Evolutionary conservation across 2,329 filamentous ascomycete genomes (phyloP).

Genomic region (Botrytis fabae): DNA sequence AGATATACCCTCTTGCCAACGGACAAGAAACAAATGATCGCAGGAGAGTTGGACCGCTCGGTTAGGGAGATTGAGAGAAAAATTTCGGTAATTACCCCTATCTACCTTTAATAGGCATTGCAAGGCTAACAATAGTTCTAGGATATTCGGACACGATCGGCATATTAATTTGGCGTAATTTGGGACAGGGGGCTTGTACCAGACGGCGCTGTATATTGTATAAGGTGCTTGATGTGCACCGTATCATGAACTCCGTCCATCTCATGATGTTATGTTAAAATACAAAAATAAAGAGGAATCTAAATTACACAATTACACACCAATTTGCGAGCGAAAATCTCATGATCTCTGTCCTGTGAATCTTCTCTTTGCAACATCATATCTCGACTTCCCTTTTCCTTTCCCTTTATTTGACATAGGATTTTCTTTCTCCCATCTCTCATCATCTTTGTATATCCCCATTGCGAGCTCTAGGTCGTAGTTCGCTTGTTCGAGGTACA

Average conservation of each 20-base stretch:
- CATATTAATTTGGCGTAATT: constrained; percentile 44
- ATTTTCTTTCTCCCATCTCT: constrained; percentile 72
- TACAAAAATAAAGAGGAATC: constrained; percentile 2
- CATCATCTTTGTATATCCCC: constrained; percentile 66
- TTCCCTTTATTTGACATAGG: constrained; percentile 53
- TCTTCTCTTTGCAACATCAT: constrained; percentile 38
- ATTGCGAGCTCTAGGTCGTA: constrained; percentile 68
- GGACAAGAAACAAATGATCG: constrained; percentile 94
- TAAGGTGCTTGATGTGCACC: constrained; percentile 39
- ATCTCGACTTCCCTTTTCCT: constrained; percentile 44
- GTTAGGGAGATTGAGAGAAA: constrained; percentile 94
- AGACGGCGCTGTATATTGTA: constrained; percentile 68
- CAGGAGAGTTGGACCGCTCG: constrained; percentile 85
- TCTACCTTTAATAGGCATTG: not conserved
- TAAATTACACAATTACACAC: not conserved
- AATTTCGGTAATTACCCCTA: constrained; percentile 62
- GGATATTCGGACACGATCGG: constrained; percentile 59
- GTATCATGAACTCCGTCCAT: not conserved
- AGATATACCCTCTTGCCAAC: constrained; percentile 79
- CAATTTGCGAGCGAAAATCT: not conserved
- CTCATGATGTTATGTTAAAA: constrained; percentile 3
- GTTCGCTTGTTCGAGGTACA: constrained; percentile 70
- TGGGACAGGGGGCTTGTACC: constrained; percentile 42
- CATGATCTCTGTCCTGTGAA: constrained; percentile 38
- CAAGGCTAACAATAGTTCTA: constrained; percentile 37